Conservation (phyloP, 2,329 filamentous ascomycete genomes). For the Fusarium torulosum region DNA sequence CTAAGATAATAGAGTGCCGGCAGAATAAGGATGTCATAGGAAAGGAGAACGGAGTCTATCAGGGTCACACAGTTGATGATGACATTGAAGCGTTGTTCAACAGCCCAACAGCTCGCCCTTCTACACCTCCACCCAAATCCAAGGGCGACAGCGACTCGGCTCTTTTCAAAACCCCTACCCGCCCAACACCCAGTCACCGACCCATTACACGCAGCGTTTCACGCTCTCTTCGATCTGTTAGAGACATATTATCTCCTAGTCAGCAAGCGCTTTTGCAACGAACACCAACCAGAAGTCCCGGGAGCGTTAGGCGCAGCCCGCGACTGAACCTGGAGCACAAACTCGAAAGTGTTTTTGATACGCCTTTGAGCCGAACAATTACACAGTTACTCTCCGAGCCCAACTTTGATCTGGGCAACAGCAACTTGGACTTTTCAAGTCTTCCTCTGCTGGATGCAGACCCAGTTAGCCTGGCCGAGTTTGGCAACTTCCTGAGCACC, state of each 20-base stretch:
- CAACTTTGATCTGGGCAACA: constrained; percentile 58
- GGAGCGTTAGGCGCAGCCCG: constrained; percentile 59
- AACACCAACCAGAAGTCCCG: constrained; percentile 61
- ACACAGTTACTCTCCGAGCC: constrained; percentile 73
- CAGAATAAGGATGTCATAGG: constrained; percentile 54
- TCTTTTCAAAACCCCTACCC: constrained; percentile 72
- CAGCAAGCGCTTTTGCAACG: constrained; percentile 58
- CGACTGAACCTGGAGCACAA: constrained; percentile 55
- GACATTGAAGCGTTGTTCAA: constrained; percentile 76
- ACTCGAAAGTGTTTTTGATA: constrained; percentile 59
- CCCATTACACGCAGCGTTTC: constrained; percentile 72
- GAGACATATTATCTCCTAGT: constrained; percentile 59
- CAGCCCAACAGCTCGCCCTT: constrained; percentile 62
- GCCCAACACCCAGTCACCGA: constrained; percentile 71
- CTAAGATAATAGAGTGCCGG: constrained; percentile 58
- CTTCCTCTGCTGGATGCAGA: constrained; percentile 57
- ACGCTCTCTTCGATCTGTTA: constrained; percentile 64
- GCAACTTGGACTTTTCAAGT: constrained; percentile 59
- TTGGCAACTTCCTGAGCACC: constrained; percentile 62
- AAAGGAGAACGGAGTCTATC: constrained; percentile 65
- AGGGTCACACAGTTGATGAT: constrained; percentile 59
- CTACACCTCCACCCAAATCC: constrained; percentile 64
- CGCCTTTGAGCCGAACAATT: constrained; percentile 73
- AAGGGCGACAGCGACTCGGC: constrained; percentile 56
- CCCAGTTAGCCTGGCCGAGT: constrained; percentile 57